Base-by-base conservation (phyloP, 116 monocot species). In the Posidonia oceanica region DNA sequence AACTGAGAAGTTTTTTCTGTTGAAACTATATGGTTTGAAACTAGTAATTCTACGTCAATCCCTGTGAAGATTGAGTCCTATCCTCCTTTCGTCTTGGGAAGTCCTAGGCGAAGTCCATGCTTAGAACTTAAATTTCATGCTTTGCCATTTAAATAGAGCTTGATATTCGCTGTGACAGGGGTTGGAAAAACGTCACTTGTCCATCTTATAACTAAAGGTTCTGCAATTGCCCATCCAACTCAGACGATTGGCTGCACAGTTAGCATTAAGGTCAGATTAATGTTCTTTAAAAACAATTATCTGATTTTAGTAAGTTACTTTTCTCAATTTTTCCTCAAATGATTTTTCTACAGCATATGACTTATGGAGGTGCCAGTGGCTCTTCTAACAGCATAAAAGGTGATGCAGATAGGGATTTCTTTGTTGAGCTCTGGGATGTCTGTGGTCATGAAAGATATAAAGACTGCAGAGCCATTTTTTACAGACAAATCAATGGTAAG, bases 381-480 rank as follows among this genome's bases (percentile, higher is more conserved):
- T 92, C 92, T 73, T 92, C 92, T 74, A 92, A 78, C 83, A 83
- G 80, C 76, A 83, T 85, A 66, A 87, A 77, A 68, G 79, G 80
- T 79, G 89, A 97, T 71, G 64, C 77, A 59, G 89, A 97, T 58
- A 89, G 92, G 69, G 83, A 92, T 54, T 89, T 97, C 75, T 97
- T 97, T 87, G 85, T 97, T 70, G 97, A 97, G 79, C 85, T 97
- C 42, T 97, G 97, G 92, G 97, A 97, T 83, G 63, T 97, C 21
- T 87, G 89, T 59, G 97, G 97, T 62, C 97, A 97, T 66, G 92
- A 97, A 66, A 75, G 97, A 40, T 97, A 92, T 75, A 92, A 97
- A 59, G 92, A 97, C 18, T 97, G 92, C 29, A 71, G 97, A 18
- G 89, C 92, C 39, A 77, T 97, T 64, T 97, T 97, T 80, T 97